These are phyloP conservation scores for Phaseolus lunatus DNA, from an alignment of 306 rosid genomes.

Conservation along the genomic window DNA sequence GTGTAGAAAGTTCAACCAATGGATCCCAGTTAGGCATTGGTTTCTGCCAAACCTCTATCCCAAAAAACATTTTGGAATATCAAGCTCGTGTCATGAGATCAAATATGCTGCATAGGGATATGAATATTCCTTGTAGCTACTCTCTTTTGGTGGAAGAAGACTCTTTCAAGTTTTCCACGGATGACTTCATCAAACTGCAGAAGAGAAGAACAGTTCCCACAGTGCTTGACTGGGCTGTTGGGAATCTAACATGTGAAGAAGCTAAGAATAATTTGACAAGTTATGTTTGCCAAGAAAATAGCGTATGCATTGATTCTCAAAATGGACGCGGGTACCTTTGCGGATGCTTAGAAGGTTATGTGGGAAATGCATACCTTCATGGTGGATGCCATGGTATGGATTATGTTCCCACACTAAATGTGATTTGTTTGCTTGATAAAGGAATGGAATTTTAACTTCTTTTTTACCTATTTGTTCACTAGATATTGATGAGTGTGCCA, in stretches of 20 bases:
- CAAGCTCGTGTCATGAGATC: constrained; percentile 16
- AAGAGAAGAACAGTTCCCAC: constrained; percentile 3
- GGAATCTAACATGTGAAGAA: constrained; percentile 28
- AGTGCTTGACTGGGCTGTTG: constrained; percentile 40
- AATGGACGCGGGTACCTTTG: constrained; percentile 36
- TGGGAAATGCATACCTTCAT: constrained; percentile 54
- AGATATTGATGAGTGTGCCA: constrained; percentile 34
- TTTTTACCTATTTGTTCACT: constrained; percentile 4
- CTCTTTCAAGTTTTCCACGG: neutral
- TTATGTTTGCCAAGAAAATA: constrained; percentile 20
- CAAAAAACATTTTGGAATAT: constrained; percentile 22
- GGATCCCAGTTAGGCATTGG: constrained; percentile 22
- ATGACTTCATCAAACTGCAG: constrained; percentile 12
- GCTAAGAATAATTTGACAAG: constrained; percentile 6
- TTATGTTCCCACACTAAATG: neutral
- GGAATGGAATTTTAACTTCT: neutral
- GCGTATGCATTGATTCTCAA: constrained; percentile 22
- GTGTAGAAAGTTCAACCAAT: constrained; percentile 23
- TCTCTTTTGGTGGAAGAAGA: constrained; percentile 40
- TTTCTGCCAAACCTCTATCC: constrained; percentile 37
- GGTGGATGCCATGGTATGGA: constrained; percentile 51
- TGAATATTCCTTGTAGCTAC: constrained; percentile 34
- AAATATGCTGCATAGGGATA: neutral
- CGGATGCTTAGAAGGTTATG: constrained; percentile 20
- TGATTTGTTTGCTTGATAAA: neutral